Conservation (phyloP, 345 rosid species). For the Linum trigynum region DNA sequence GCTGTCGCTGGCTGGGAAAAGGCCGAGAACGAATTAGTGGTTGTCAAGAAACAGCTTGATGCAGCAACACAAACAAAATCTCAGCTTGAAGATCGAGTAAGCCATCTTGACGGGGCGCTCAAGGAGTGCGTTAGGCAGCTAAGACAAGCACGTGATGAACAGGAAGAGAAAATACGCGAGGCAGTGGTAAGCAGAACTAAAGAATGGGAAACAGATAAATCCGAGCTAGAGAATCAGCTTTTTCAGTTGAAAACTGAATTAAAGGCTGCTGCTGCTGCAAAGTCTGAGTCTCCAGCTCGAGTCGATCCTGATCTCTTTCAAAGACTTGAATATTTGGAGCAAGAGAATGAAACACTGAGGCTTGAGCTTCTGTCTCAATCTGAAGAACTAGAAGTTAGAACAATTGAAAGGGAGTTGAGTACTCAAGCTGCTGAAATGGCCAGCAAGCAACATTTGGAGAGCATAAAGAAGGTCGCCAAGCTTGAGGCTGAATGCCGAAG, state of each 20-base stretch:
- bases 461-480: conserved; percentile 79
- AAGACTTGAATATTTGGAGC: conserved; percentile 49
- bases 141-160: conserved; percentile 76
- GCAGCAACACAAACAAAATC: conserved; percentile 34
- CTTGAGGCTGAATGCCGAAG: conserved; percentile 89
- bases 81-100: conserved; percentile 59
- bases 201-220: conserved; percentile 49
- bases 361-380: conserved; percentile 45
- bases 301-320: conserved; percentile 26
- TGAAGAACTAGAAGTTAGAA: conserved; percentile 72
- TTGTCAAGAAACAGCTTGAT: conserved; percentile 60
- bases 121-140: conserved; percentile 94
- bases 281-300: conserved; percentile 12
- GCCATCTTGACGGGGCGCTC: conserved; percentile 82
- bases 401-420: conserved; percentile 75
- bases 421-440: conserved; percentile 83
- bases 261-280: conserved; percentile 20
- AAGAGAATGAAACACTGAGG: conserved; percentile 52
- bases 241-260: conserved; percentile 30
- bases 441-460: conserved; percentile 75
- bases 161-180: conserved; percentile 50
- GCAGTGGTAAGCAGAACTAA: conserved; percentile 36
- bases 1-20: conserved; percentile 99
- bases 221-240: conserved; percentile 44
- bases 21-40: conserved; percentile 63